Percentiles rank a stretch among this genome's conserved stretches.
Conservation (phyloP, 495 filamentous ascomycete species). For the Podospora pseudopauciseta region DNA sequence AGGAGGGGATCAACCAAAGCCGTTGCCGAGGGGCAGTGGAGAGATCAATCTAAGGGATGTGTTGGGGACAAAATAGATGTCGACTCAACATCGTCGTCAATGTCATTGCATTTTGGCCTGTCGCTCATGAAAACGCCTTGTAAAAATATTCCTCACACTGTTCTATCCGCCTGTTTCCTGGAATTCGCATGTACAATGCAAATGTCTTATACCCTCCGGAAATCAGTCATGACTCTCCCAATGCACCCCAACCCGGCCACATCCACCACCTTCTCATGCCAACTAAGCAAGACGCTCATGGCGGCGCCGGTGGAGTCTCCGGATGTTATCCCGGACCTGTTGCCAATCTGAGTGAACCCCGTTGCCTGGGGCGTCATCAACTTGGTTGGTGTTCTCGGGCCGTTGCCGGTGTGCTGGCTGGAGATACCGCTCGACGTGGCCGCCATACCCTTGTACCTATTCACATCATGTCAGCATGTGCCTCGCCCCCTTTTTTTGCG, state of each 20-base stretch:
- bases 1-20: slow-evolving; percentile 69
- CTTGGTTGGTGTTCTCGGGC: slow-evolving; percentile 32
- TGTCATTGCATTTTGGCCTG: neutral
- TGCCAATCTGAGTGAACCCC: slow-evolving; percentile 76
- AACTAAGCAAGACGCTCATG: slow-evolving; percentile 91
- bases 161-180: neutral
- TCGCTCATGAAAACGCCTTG: slow-evolving; percentile 6
- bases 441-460: slow-evolving; percentile 82
- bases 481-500: neutral
- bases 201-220: slow-evolving; percentile 66
- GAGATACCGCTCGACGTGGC: slow-evolving; percentile 17
- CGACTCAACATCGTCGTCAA: neutral
- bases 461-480: neutral
- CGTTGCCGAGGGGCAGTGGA: slow-evolving; percentile 77
- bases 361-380: slow-evolving; percentile 73
- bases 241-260: slow-evolving; percentile 83
- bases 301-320: slow-evolving; percentile 76
- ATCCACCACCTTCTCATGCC: slow-evolving; percentile 95
- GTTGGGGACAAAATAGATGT: slow-evolving; percentile 47
- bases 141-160: slow-evolving; percentile 7
- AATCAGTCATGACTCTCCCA: slow-evolving; percentile 87
- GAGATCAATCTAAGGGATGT: slow-evolving; percentile 79
- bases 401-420: slow-evolving; percentile 25
- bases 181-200: neutral
- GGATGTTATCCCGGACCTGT: slow-evolving; percentile 52